Evolutionary conservation across 2,329 filamentous ascomycete species (phyloP).

Genomic region (Colletotrichum sidae): DNA sequence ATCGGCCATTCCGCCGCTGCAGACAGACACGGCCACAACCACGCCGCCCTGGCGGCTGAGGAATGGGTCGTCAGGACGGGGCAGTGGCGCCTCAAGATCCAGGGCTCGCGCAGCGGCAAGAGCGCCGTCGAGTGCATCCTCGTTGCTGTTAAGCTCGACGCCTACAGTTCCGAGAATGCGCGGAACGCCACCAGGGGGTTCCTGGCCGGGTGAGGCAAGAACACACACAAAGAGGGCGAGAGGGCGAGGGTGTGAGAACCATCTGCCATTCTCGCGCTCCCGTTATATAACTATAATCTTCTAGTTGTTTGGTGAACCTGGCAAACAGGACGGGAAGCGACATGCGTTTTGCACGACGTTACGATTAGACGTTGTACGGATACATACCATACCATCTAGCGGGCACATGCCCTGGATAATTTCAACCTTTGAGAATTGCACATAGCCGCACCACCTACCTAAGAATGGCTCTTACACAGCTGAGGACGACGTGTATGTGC

Average conservation of each 20-base stretch:
- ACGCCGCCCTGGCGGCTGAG: slow-evolving; percentile 44
- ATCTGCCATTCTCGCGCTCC: too few relatives aligned
- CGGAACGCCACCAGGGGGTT: slow-evolving; percentile 77
- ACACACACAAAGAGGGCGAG: background rate
- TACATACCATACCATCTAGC: slow-evolving; percentile 1
- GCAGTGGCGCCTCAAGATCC: slow-evolving; percentile 79
- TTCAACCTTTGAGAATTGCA: too few relatives aligned
- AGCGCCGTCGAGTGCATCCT: slow-evolving; percentile 76
- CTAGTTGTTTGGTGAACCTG: background rate
- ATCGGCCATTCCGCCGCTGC: slow-evolving; percentile 35
- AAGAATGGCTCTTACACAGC: too few relatives aligned
- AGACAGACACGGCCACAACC: slow-evolving; percentile 15
- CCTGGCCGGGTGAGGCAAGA: slow-evolving; percentile 50
- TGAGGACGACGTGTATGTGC: too few relatives aligned
- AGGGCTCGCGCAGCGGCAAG: slow-evolving; percentile 61
- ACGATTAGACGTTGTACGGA: slow-evolving; percentile 27
- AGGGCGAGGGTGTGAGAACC: background rate
- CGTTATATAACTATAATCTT: background rate
- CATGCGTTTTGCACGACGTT: slow-evolving; percentile 20
- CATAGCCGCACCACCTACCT: too few relatives aligned
- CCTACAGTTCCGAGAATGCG: slow-evolving; percentile 71
- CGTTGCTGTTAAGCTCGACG: slow-evolving; percentile 81
- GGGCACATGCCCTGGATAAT: background rate
- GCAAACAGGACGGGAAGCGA: background rate
- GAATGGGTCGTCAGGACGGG: slow-evolving; percentile 75